Base-by-base conservation (phyloP, 352 stramenopile genomes). In the Phytopythium delawarense region DNA sequence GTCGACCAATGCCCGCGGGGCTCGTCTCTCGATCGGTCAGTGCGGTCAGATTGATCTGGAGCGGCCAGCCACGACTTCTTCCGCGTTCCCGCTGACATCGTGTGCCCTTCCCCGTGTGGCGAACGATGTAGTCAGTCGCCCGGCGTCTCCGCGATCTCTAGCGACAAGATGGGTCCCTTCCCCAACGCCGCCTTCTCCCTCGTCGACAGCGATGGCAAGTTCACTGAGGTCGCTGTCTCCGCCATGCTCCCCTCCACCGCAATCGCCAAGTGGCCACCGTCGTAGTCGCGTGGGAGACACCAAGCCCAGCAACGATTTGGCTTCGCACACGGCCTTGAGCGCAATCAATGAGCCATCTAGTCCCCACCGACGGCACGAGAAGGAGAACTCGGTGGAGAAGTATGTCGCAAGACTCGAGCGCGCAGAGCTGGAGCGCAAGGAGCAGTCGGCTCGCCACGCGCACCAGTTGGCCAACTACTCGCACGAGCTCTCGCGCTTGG, bases 401-500 rank as follows among this genome's bases (percentile, higher is more conserved):
- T 72, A 70, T 45, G 49, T 34, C 2, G 50, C 59, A 2, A 78
- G 73, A 50, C 59, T 87, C 8, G 67, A 79, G 44, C 79, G 79
- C 25, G 57, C 52, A 4, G 83, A 91, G 52, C 65, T 77, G 8
- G 81, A 89, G 16, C 85, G 80, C 16, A 77, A 81, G 28, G 69
- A 84, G 4, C 45, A 76, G 2, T 59, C 74, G 11, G 54, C 63
- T 0, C 77, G 82, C 0, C 79, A 91, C n/a, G 67, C 74, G 4
- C 74, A 88, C 32, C 81, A 92, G 65, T 62, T 89, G 7, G 72
- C 81, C 13, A 89, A 83, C 42, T 92, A 88, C 23, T 84, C 78
- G 0, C 79, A 88, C 44, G 79, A 88, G 30, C 67, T 88, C 12
- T 85, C 80, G 16, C 72, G 82, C n/a, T 64, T 92, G 1, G 81